Conservation (phyloP, 192 early-diverging fungal species). For the Backusella sp. region DNA sequence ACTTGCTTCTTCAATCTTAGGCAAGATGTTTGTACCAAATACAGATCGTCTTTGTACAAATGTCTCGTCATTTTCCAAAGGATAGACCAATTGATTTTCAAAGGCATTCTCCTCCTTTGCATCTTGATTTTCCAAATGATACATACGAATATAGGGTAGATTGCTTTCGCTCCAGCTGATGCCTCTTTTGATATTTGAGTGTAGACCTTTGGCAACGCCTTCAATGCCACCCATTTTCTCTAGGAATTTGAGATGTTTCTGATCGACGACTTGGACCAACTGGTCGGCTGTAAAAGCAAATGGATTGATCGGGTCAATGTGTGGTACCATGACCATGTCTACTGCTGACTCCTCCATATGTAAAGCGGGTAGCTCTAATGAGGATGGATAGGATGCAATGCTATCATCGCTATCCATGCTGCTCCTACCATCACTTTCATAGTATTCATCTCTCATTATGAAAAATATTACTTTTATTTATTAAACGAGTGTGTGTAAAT, state of each 20-base stretch:
- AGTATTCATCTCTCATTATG: constrained; percentile 6
- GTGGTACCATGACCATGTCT: constrained; percentile 19
- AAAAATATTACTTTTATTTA: neutral
- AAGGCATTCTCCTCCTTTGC: neutral
- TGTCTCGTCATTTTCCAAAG: neutral
- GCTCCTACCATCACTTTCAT: neutral
- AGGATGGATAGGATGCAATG: neutral
- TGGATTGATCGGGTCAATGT: constrained; percentile 39
- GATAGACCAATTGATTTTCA: neutral
- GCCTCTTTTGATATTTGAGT: constrained; percentile 34
- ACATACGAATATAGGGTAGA: constrained; percentile 8
- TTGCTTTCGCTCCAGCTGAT: neutral
- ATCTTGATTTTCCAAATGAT: neutral
- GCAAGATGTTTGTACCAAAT: constrained; percentile 74
- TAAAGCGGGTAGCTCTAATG: neutral
- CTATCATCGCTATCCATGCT: neutral
- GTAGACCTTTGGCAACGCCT: constrained; percentile 47
- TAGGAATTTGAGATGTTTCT: constrained; percentile 46
- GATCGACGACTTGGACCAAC: constrained; percentile 52
- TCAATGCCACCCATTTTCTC: constrained; percentile 41
- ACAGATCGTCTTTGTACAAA: constrained; percentile 56
- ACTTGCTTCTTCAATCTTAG: constrained; percentile 60
- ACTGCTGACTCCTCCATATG: neutral
- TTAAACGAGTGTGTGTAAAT: neutral
- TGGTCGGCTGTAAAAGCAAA: constrained; percentile 49